Evolutionary conservation across 257 asterid species (phyloP), one percentile per base, ranked within the genome.

Genomic region (Ilex asprella): DNA sequence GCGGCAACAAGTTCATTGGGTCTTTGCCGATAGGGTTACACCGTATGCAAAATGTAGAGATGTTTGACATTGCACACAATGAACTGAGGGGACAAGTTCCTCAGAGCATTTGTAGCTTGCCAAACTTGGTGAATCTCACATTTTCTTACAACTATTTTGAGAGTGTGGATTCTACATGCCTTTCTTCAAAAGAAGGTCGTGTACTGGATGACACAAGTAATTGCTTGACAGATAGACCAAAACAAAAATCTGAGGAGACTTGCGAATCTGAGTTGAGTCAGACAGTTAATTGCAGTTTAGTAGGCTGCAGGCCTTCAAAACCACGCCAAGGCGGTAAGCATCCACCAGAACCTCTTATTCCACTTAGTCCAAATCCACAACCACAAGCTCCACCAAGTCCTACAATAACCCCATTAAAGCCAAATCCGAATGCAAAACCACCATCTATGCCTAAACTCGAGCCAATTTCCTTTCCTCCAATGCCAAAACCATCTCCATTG

Each of bases 1-100:
- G 79, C 50, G 16, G 15, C 31, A 85, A 85, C 52, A 76, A 60
- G 61, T 57, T 85, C 6, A 30, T 62, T 0, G 93, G 93, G 32
- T 82, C 77, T 27, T 59, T 82, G 66, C 93, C 93, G 0, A 9
- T 2, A 3, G 82, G 57, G 8, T 67, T 85, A 79, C 84, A 80
- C 31, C 65, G 60, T 31, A 58, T 85, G 80, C 82, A 80, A 54
- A 65, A 67, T 1, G 62, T 77, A 2, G 85, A 85, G 47, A 56
- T 73, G n/a, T 52, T 82, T 12, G 62, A 82, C 67, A 68, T 85
- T 46, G 81, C 55, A 0, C 51, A 46, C 29, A 85, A 85, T 12
- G 60, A 49, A 67, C 78, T 85, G 30, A 67, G 79, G 1, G 79
- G 86, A 71, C 64, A 60, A 5, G 78, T 85, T 35, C 89, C 89